A percentile compares a stretch with the other conserved stretches of the same genome.
These are phyloP conservation scores for Euphorbia corollata DNA, from an alignment of 441 rosid genomes.

Conservation along the genomic window DNA sequence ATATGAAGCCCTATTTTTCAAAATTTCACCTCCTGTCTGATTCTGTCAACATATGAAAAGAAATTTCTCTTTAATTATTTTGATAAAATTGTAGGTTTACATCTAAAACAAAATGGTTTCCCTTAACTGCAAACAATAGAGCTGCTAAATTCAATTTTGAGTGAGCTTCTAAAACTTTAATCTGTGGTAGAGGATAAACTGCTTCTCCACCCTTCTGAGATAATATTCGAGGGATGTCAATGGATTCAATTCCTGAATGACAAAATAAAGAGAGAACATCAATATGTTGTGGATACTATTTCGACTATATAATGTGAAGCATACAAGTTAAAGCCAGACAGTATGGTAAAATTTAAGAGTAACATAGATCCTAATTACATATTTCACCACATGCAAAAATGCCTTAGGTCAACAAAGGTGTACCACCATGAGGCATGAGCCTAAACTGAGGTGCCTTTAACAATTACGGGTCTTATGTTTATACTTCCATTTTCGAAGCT, in stretches of 20 bases:
- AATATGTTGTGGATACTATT: constrained; percentile 15
- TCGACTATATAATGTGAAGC: constrained; percentile 5
- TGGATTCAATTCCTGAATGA: constrained; percentile 76
- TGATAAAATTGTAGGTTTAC: constrained; percentile 17
- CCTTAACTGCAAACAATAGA: constrained; percentile 85
- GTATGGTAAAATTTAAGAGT: not conserved
- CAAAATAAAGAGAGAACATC: constrained; percentile 18
- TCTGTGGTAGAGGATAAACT: constrained; percentile 89
- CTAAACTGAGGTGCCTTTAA: too few species aligned
- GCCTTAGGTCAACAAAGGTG: not conserved
- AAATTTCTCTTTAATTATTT: constrained; percentile 20
- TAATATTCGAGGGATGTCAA: constrained; percentile 84
- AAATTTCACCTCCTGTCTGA: constrained; percentile 50
- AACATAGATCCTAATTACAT: not conserved
- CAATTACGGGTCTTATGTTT: too few species aligned
- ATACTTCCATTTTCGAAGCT: too few species aligned
- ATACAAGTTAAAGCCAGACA: not conserved
- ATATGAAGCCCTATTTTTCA: constrained; percentile 76
- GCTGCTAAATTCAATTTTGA: constrained; percentile 87
- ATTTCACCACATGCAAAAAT: not conserved
- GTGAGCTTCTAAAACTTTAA: constrained; percentile 82
- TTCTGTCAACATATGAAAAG: constrained; percentile 40
- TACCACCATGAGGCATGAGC: too few species aligned
- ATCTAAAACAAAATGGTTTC: constrained; percentile 16
- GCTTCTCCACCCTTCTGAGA: constrained; percentile 98